These are phyloP conservation scores for Aspergillus sclerotioniger DNA, from an alignment of 495 filamentous ascomycete species.

Conservation along the genomic window DNA sequence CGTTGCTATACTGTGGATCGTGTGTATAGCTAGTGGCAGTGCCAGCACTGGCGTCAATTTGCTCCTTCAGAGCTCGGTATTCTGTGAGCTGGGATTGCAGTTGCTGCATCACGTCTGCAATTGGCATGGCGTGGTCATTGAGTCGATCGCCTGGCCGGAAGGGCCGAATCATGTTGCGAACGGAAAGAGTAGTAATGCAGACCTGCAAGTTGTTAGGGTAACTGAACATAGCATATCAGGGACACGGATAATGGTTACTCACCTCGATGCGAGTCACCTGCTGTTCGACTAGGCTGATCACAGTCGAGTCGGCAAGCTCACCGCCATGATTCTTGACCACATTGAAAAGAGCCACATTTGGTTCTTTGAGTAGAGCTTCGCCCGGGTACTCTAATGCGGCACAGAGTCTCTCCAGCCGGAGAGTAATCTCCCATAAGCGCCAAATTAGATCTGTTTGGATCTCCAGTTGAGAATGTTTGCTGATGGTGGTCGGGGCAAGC, in stretches of 20 bases:
- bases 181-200: conserved; percentile 61
- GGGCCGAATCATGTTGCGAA: conserved; percentile 62
- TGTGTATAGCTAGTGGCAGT: conserved; percentile 19
- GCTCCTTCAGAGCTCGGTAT: conserved; percentile 49
- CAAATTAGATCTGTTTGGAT: conserved; percentile 83
- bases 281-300: conserved; percentile 87
- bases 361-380: conserved; percentile 57
- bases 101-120: conserved; percentile 48
- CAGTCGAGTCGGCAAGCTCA: conserved; percentile 80
- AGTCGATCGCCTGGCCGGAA: conserved; percentile 46
- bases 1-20: conserved; percentile 17
- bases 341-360: conserved; percentile 77
- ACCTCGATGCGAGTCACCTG: conserved; percentile 95
- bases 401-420: conserved; percentile 90
- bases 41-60: conserved; percentile 35
- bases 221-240: not conserved
- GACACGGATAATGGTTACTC: conserved; percentile 30
- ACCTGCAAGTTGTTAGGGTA: conserved; percentile 40
- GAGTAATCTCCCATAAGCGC: conserved; percentile 83
- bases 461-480: conserved; percentile 56
- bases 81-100: conserved; percentile 50
- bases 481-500: conserved; percentile 39
- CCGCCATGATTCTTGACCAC: conserved; percentile 80
- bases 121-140: conserved; percentile 52
- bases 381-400: conserved; percentile 71